Evolutionary conservation across 1,284 basidiomycete genomes (phyloP), one percentile per base, ranked within the genome.

Genomic region (Peniophora sp.): DNA sequence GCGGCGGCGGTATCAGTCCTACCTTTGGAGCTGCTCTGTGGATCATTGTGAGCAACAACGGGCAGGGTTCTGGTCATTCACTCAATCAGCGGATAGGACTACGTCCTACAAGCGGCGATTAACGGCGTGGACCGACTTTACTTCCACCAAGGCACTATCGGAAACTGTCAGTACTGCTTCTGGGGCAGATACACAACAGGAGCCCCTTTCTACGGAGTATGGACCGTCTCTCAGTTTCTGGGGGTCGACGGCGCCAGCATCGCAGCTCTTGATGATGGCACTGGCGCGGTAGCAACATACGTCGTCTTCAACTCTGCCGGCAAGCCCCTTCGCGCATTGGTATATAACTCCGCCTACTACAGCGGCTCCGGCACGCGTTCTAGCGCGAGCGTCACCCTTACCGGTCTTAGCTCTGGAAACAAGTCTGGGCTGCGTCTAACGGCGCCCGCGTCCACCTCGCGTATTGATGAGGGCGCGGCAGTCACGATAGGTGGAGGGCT

Each of bases 121-220:
- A 66, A 68, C 43, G 69, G 69, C 12, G 65, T 68, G 9, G 67
- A 71, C 48, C 55, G 71, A 18, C 61, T 72, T 8, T 73, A 74
- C 55, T 74, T 74, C 59, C 72, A 75, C 57, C 72, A 75, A 54
- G 73, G 72, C 43, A 70, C 69, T 10, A 69, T 71, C 49, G 64
- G 68, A 12, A 67, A 70, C 55, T 71, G 69, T 53, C 69, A 66
- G 54, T 71, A 71, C 55, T 70, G 69, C 57, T 71, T 68, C 60
- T 71, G 69, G 69, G 67, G 67, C 34, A 54, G 58, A n/a, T 62
- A 53, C 49, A 61, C 63, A 23, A 60, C 68, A 17, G 62, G 58
- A 47, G 64, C 70, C 15, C 70, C 72, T 0, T 74, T 68, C 56
- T 74, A 73, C 52, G 73, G 72, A 24, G 67, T 65, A 10, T 63